Base-by-base conservation (phyloP, 805 yeast species). In the Spathaspora arborariae region DNA sequence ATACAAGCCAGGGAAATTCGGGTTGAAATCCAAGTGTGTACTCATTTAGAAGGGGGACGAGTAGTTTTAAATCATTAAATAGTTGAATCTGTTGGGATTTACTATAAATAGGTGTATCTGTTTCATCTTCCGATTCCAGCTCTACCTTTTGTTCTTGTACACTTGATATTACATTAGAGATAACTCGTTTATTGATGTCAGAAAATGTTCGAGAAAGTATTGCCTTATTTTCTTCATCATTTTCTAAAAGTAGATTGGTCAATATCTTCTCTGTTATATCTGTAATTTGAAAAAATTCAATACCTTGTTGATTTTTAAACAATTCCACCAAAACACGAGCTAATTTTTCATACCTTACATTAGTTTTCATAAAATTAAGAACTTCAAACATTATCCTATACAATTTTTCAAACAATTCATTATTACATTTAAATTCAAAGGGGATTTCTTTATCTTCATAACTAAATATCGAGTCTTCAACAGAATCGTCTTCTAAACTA, bases 41-140 rank as follows among this genome's bases (percentile, higher is more conserved):
- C 33, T 67, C 72, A 22, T 54, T 55, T 18, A 68, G 48, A 9
- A 60, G 54, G 1, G 65, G 60, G 3, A 68, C 52, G 4, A 62
- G 51, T 24, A 53, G 53, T n/a, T 39, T 47, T 21, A 60, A 39
- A 26, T 48, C 52, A 8, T 47, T 30, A 24, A 56, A 39, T 7
- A 61, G 37, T 10, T 51, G 47, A 4, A 40, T 13, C 36, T 46
- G 58, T 58, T 39, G 16, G 5, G 16, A 3, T 6, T 63, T 16
- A 44, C 52, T 15, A 26, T 48, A 4, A 56, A 45, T 27, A 48
- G 51, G 11, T 26, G 16, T 5, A 27, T 2, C 8, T 15, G 15
- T 5, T 30, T 30, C 35, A 30, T 8, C n/a, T 10, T 24, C 27
- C n/a, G 26, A 22, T 30, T 30, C 35, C 35, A n/a, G 35, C 4